phyloP scores from a whole-genome alignment of 2,329 filamentous ascomycete genomes.

The Fusarium aywerte region DNA sequence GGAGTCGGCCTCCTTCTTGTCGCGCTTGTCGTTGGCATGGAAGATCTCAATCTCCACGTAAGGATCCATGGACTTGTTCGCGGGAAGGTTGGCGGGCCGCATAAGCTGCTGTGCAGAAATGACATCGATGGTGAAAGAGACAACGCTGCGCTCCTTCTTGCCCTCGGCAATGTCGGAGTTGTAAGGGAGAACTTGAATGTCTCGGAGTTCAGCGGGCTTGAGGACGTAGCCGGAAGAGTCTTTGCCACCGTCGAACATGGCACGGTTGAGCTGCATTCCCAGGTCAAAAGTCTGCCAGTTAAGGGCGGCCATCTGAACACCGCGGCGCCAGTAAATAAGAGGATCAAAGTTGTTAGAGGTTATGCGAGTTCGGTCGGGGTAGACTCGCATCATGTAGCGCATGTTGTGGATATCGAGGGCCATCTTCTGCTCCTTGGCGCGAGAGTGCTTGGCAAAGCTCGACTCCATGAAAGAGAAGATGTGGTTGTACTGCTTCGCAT shows the following conservation, averaged over 20 bases:
- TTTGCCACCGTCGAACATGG: constrained; percentile 92
- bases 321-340: constrained; percentile 90
- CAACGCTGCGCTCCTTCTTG: constrained; percentile 82
- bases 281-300: constrained; percentile 99
- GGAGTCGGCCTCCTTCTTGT: constrained; percentile 81
- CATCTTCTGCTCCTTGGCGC: constrained; percentile 78
- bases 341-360: constrained; percentile 95
- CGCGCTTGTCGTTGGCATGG: constrained; percentile 90
- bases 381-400: constrained; percentile 91
- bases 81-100: constrained; percentile 77
- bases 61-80: constrained; percentile 82
- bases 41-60: constrained; percentile 97
- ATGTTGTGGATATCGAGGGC: constrained; percentile 90
- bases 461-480: constrained; percentile 95
- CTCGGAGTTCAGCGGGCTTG: constrained; percentile 87
- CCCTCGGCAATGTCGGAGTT: constrained; percentile 63
- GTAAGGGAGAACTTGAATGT: constrained; percentile 68
- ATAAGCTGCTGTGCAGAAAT: constrained; percentile 96
- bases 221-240: constrained; percentile 93
- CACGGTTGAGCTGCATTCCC: constrained; percentile 94
- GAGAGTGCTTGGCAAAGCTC: constrained; percentile 84
- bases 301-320: constrained; percentile 96
- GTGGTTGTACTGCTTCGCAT: constrained; percentile 90
- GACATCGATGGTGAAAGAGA: constrained; percentile 86
- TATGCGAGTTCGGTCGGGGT: constrained; percentile 84